Evolutionary conservation across 1,139 yeast genomes (phyloP).

Genomic region (Hanseniaspora sp.): DNA sequence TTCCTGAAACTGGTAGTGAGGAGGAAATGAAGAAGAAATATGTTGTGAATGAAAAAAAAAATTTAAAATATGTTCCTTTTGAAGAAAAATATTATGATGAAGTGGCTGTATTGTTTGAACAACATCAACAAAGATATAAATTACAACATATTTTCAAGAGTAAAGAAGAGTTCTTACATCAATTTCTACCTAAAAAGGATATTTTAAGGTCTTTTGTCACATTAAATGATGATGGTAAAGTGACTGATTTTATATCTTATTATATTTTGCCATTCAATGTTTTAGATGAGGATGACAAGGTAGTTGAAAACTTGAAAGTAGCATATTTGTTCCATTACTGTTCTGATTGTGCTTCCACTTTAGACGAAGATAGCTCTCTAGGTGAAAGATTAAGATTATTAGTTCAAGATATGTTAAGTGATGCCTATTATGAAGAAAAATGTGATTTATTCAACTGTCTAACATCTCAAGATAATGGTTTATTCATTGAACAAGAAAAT

Average conservation of each 20-base stretch:
- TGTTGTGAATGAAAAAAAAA: conserved; percentile 53
- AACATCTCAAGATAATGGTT: conserved; percentile 77
- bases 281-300: conserved; percentile 43
- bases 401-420: conserved; percentile 64
- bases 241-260: conserved; percentile 83
- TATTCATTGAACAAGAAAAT: conserved; percentile 68
- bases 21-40: conserved; percentile 74
- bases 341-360: conserved; percentile 41
- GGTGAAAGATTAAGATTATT: conserved; percentile 50
- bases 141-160: conserved; percentile 52
- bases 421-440: conserved; percentile 47
- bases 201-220: conserved; percentile 76
- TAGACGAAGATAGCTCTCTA: conserved; percentile 33
- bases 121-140: conserved; percentile 60
- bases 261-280: conserved; percentile 83
- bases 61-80: conserved; percentile 52
- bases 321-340: conserved; percentile 91
- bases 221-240: conserved; percentile 41
- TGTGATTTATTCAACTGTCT: conserved; percentile 92
- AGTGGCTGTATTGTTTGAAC: conserved; percentile 47
- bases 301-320: conserved; percentile 60
- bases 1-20: conserved; percentile 67
- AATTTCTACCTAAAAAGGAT: conserved; percentile 52
- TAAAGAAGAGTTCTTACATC: conserved; percentile 65
- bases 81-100: conserved; percentile 49